Evolutionary conservation across 106 monocot genomes (phyloP), one percentile per base, ranked within the genome.

Genomic region (Dactylorhiza incarnata): DNA sequence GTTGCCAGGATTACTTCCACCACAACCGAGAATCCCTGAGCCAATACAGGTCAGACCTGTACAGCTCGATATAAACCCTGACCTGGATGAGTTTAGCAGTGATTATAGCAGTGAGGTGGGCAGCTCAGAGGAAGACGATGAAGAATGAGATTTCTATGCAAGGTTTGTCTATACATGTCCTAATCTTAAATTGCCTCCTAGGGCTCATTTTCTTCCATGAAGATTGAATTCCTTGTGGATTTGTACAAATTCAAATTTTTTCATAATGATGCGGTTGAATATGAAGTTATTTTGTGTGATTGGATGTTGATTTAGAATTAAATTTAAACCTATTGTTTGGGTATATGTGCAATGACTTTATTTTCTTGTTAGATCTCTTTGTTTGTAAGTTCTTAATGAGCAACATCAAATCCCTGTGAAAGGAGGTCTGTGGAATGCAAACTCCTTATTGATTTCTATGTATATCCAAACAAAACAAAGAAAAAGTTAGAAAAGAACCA

Each of bases 101-200:
- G 96, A 97, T 11, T 89, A 93, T 76, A 97, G 96, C 74, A 94
- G 94, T 73, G 97, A 99, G 1, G 90, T 89, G 0, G 89, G 87
- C 43, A 94, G 91, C 89, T 99, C 97, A 26, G 97, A 94, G 3
- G 97, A 99, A 74, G 97, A 99, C 29, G 95, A 95, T 23, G 97
- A 99, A 71, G 95, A 95, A n/a, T 92, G 78, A 90, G 22, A 53
- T 54, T 61, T 48, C 6, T 68, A n/a, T 13, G 12, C 19, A 49
- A 72, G 72, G 72, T 72, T 72, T 44, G 72, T 49, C 22, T n/a
- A 49, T 3, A 48, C 2, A 20, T 48, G 19, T 23, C 20, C 7
- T 23, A 59, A 20, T 20, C 9, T 59, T 15, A 52, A 52, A 52
- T 52, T 9, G 51, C 51, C 51, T 52, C 51, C 11, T 52, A 10